Evolutionary conservation across 2,329 filamentous ascomycete genomes (phyloP).

Genomic region (Ophiocordyceps robertsii): DNA sequence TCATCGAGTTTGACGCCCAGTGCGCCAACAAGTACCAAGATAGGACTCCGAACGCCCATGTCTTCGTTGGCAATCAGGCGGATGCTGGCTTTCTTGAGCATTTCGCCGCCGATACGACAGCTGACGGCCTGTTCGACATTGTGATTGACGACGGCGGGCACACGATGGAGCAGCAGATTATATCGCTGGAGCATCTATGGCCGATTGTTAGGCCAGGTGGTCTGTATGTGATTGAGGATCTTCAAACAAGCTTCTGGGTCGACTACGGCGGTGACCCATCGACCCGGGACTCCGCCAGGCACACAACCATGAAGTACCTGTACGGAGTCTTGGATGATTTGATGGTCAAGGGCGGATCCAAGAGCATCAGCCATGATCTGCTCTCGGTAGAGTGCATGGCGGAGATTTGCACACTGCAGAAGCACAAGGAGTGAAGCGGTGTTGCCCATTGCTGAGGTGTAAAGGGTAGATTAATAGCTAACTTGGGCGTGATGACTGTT

Average conservation of each 20-base stretch:
- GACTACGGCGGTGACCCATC: conserved; percentile 12
- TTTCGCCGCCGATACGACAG: conserved; percentile 18
- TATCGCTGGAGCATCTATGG: conserved; percentile 20
- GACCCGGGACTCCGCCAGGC: conserved; percentile 7
- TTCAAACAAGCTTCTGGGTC: conserved; percentile 14
- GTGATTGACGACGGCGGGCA: conserved; percentile 27
- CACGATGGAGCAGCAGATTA: conserved; percentile 23
- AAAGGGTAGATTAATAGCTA: too few relatives aligned
- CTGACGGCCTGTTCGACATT: conserved; percentile 19
- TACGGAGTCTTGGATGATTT: conserved; percentile 13
- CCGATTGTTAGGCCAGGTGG: conserved; percentile 20
- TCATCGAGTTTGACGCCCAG: conserved; percentile 23
- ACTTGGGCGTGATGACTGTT: too few relatives aligned
- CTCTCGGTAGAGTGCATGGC: conserved; percentile 15
- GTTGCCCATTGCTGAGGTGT: too few relatives aligned
- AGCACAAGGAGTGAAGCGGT: background rate
- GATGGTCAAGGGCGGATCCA: conserved; percentile 7
- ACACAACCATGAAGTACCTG: conserved; percentile 14
- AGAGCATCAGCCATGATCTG: conserved; percentile 11
- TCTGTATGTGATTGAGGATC: conserved; percentile 21
- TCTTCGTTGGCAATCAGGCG: conserved; percentile 26
- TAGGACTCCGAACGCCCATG: conserved; percentile 19
- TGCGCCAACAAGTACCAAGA: conserved; percentile 22
- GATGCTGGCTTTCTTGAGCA: conserved; percentile 19
- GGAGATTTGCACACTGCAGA: conserved; percentile 15